Percentiles rank a stretch among this genome's conserved stretches.
These are phyloP conservation scores for Magnusiomyces ingens DNA, from an alignment of 1,139 yeast species.

Conservation along the genomic window DNA sequence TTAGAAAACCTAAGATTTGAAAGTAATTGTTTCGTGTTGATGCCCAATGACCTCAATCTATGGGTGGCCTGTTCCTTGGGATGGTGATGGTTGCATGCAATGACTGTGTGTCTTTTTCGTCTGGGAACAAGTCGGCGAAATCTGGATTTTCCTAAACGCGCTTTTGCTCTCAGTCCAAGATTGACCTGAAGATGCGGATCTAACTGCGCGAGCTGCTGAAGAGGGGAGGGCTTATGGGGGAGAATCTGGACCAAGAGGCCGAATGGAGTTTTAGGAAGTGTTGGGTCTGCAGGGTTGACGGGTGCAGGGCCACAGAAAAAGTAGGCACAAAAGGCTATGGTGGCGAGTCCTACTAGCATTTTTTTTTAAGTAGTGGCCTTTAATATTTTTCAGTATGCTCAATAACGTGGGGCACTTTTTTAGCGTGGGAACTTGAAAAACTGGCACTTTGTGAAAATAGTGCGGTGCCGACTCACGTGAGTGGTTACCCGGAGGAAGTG, in stretches of 20 bases:
- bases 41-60: no score
- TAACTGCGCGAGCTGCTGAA: background rate
- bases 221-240: background rate
- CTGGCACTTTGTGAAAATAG: no score
- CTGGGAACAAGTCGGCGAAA: background rate
- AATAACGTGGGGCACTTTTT: background rate
- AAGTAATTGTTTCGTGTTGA: no score
- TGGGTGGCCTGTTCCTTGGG: no score
- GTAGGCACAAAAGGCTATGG: background rate
- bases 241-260: background rate
- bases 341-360: background rate
- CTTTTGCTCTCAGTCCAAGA: background rate
- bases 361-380: background rate
- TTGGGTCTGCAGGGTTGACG: background rate
- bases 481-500: background rate
- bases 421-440: background rate
- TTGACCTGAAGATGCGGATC: background rate
- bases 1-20: no score
- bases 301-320: background rate
- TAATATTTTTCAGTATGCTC: background rate
- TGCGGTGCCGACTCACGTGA: background rate
- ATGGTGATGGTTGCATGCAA: no score
- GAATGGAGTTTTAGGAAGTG: background rate
- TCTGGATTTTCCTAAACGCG: background rate
- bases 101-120: background rate